Conservation (phyloP, 345 rosid species). For the Citrus sinensis region DNA sequence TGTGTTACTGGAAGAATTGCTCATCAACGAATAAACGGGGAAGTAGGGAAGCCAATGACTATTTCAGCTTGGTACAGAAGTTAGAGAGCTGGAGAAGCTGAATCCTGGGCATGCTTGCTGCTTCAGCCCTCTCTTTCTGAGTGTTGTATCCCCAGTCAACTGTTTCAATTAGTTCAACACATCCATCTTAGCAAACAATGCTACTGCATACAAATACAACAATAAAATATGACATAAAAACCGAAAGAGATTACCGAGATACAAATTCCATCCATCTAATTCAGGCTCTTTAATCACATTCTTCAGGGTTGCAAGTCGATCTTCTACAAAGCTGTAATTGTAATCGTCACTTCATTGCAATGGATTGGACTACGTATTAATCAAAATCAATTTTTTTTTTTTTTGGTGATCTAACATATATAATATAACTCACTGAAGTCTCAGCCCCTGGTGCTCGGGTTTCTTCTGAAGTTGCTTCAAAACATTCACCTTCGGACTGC, state of each 20-base stretch:
- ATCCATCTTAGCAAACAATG: constrained; percentile 9
- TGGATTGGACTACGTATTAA: too few species aligned
- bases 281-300: constrained; percentile 85
- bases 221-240: background rate
- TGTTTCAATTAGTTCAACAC: constrained; percentile 16
- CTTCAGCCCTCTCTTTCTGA: constrained; percentile 66
- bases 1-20: too few species aligned
- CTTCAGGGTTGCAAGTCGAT: constrained; percentile 84
- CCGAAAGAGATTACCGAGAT: constrained; percentile 43
- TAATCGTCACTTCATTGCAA: too few species aligned
- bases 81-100: constrained; percentile 68
- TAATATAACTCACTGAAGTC: constrained; percentile 47
- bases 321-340: constrained; percentile 77
- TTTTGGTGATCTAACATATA: too few species aligned
- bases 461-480: constrained; percentile 72
- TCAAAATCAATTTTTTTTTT: too few species aligned
- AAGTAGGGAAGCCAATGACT: background rate
- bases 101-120: constrained; percentile 65
- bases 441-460: constrained; percentile 76
- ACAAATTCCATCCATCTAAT: constrained; percentile 81
- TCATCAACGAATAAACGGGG: too few species aligned
- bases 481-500: constrained; percentile 78
- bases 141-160: constrained; percentile 78
- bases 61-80: constrained; percentile 70
- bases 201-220: background rate